phyloP scores from a whole-genome alignment of 2,329 filamentous ascomycete species.

The Monosporascus sp. region DNA sequence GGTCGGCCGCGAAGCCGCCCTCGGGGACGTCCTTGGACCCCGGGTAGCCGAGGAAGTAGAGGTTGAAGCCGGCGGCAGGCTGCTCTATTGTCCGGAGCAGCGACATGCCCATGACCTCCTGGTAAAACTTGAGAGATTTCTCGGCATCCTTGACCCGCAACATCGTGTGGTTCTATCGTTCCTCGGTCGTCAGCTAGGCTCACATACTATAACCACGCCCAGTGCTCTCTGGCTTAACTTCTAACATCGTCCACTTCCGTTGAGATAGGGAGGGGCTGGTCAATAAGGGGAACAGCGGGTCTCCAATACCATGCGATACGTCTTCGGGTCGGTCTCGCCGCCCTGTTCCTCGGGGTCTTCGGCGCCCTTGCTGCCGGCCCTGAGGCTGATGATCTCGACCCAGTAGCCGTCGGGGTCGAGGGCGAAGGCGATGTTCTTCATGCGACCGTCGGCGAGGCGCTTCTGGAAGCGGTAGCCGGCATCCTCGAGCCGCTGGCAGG shows the following conservation, averaged over 20 bases:
- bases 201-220: no score
- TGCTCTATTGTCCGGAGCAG: slow-evolving; percentile 70
- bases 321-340: slow-evolving; percentile 65
- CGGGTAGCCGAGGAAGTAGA: slow-evolving; percentile 88
- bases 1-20: slow-evolving; percentile 54
- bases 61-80: slow-evolving; percentile 68
- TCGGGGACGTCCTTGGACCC: slow-evolving; percentile 48
- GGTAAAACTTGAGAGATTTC: slow-evolving; percentile 72
- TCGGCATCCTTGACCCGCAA: slow-evolving; percentile 81
- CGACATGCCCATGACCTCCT: slow-evolving; percentile 85
- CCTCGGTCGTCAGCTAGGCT: slow-evolving; percentile 1
- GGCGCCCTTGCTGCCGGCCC: slow-evolving; percentile 34
- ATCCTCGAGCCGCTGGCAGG: slow-evolving; percentile 83
- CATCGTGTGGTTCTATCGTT: slow-evolving; percentile 77
- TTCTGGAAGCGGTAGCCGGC: slow-evolving; percentile 94
- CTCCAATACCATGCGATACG: slow-evolving; percentile 62
- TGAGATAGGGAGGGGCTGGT: not conserved
- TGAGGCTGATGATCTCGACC: slow-evolving; percentile 77
- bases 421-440: slow-evolving; percentile 84
- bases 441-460: slow-evolving; percentile 81
- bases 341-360: slow-evolving; percentile 68
- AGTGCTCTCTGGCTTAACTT: not conserved
- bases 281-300: not conserved
- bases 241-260: not conserved
- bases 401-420: slow-evolving; percentile 85